These are phyloP conservation scores for Cryptosporidium meleagridis DNA, from an alignment of 169 alveolate species.

Conservation along the genomic window DNA sequence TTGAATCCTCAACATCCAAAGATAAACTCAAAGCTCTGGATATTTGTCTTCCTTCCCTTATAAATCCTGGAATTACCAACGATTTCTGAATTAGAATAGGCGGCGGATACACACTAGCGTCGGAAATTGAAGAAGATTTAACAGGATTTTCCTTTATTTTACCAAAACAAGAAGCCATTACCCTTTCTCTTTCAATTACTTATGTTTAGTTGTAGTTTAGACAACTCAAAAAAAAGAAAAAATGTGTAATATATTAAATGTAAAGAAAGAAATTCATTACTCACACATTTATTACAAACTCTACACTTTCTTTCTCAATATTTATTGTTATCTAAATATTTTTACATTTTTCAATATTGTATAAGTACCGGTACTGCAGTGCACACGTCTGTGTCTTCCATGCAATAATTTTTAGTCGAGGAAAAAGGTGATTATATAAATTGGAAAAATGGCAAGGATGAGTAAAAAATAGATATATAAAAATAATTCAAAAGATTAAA, in stretches of 20 bases:
- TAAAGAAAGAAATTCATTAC: neutral
- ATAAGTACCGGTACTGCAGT: neutral
- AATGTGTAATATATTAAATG: neutral
- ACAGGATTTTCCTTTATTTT: neutral
- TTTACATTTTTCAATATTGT: neutral
- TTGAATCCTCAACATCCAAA: neutral
- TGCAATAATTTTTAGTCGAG: neutral
- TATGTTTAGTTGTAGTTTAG: neutral
- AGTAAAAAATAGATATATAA: neutral
- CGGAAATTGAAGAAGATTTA: neutral
- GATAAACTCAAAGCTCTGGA: slow-evolving; percentile 51
- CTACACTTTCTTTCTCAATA: neutral
- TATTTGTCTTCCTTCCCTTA: slow-evolving; percentile 45
- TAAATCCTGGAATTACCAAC: slow-evolving; percentile 53
- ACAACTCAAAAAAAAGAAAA: neutral
- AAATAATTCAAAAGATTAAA: neutral
- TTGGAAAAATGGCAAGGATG: neutral
- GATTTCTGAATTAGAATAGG: slow-evolving; percentile 38
- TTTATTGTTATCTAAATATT: neutral
- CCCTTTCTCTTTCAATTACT: neutral
- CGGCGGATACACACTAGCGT: slow-evolving; percentile 28
- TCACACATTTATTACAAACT: neutral
- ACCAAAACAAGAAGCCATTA: slow-evolving; percentile 42
- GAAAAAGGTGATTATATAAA: neutral
- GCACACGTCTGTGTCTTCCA: slow-evolving; percentile 1